Evolutionary conservation across 257 asterid genomes (phyloP), one percentile per base, ranked within the genome.

Genomic region (Solanum etuberosum): DNA sequence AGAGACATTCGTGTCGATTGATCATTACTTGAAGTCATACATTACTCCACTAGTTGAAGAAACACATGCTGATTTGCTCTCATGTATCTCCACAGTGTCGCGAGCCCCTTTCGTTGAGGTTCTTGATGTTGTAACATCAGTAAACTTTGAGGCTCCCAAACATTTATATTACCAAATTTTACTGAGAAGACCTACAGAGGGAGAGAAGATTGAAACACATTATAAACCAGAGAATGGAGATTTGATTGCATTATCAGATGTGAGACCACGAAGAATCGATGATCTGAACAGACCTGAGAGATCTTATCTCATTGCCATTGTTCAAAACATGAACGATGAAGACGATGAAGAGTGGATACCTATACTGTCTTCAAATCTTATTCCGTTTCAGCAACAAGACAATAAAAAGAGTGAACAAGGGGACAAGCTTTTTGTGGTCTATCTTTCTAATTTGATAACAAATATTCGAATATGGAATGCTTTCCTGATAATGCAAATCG

Each of bases 391-490:
- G 7, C 37, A 46, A 48, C 9, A 23, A 4, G 72, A 42, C 11
- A 10, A 37, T 27, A 27, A 37, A 78, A 68, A 72, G 9, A 78
- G 85, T 5, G 42, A 51, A 40, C 34, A 7, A 15, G 34, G 37
- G 25, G 59, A 37, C 21, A 73, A 38, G 48, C 87, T 92, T 34
- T 92, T 88, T 87, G 88, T 84, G 32, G 94, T 93, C 14, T 85
- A 57, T 86, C 92, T 93, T 73, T 88, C 93, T 9, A 93, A 91
- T 83, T 85, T 92, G 93, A 90, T 72, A 0, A 92, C 96, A 3
- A 93, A 93, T 67, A 57, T 38, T 32, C 93, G 96, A 38, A 93
- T 91, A 84, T 92, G 96, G 95, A 83, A 48, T 0, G 92, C 94
- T 2, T 86, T 6, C 23, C 4, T 15, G 29, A 83, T 34, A 88